These are phyloP conservation scores for Myriosclerotinia duriaeana DNA, from an alignment of 2,329 filamentous ascomycete species.

Conservation along the genomic window DNA sequence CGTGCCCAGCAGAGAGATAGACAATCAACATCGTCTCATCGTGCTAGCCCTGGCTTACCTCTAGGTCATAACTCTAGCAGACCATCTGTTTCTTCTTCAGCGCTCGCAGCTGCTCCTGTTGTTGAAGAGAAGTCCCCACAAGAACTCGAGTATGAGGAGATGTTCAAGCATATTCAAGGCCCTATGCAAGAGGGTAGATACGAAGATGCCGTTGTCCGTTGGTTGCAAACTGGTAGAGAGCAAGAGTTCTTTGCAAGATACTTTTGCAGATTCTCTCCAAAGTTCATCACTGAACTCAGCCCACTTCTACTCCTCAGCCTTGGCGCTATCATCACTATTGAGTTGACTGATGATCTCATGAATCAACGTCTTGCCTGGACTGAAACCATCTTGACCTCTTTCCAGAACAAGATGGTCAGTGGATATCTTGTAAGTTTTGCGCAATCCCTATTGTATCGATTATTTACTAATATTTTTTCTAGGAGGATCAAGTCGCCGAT, in stretches of 20 bases:
- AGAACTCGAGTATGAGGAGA: slow-evolving; percentile 52
- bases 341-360: slow-evolving; percentile 53
- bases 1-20: slow-evolving; percentile 55
- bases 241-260: slow-evolving; percentile 62
- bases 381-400: slow-evolving; percentile 57
- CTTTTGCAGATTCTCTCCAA: slow-evolving; percentile 51
- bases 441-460: background rate
- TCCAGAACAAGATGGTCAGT: slow-evolving; percentile 42
- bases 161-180: slow-evolving; percentile 59
- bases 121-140: slow-evolving; percentile 19
- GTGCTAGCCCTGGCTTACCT: slow-evolving; percentile 24
- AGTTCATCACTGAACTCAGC: slow-evolving; percentile 56
- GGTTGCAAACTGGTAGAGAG: slow-evolving; percentile 64
- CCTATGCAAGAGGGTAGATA: slow-evolving; percentile 61
- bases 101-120: slow-evolving; percentile 28
- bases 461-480: slow-evolving; percentile 36
- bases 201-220: slow-evolving; percentile 63
- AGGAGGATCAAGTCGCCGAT: slow-evolving; percentile 56
- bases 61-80: slow-evolving; percentile 17
- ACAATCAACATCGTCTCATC: slow-evolving; percentile 25
- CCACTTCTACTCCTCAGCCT: slow-evolving; percentile 64
- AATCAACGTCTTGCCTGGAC: slow-evolving; percentile 60
- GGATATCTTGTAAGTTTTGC: slow-evolving; percentile 40
- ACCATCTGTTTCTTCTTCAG: slow-evolving; percentile 30
- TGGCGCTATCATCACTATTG: slow-evolving; percentile 61